Percentiles rank a stretch among this genome's conserved stretches.
Conservation (phyloP, 148 eudicot genomes). For the Chenopodium quinoa region DNA sequence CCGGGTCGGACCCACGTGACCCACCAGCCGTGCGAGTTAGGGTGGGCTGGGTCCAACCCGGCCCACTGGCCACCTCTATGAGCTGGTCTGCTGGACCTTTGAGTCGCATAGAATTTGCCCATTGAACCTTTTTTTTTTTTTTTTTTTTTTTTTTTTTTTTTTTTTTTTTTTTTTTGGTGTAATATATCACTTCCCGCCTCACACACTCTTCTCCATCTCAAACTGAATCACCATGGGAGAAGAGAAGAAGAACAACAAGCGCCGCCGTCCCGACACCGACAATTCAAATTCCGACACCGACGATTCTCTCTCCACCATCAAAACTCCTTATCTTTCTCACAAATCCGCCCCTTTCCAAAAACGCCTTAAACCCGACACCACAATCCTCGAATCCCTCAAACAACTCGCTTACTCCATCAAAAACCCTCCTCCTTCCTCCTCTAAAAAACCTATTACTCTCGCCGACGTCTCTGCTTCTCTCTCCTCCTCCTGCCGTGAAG, state of each 20-base stretch:
- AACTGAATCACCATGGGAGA: constrained; percentile 36
- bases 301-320: constrained; percentile 1
- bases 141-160: too few species aligned
- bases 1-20: too few species aligned
- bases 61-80: too few species aligned
- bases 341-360: constrained; percentile 53
- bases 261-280: constrained; percentile 47
- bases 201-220: constrained; percentile 18
- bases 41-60: too few species aligned
- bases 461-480: constrained; percentile 54
- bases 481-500: constrained; percentile 80
- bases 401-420: constrained; percentile 34
- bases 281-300: constrained; percentile 40
- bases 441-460: constrained; percentile 47
- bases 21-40: too few species aligned
- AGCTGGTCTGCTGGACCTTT: too few species aligned
- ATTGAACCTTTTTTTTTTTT: too few species aligned
- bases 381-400: constrained; percentile 50
- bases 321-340: constrained; percentile 17
- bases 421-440: constrained; percentile 26
- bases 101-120: too few species aligned
- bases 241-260: constrained; percentile 48
- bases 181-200: constrained; percentile 13
- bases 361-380: constrained; percentile 61
- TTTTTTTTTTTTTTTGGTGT: too few species aligned